Conservation (phyloP, 441 rosid genomes). For the Metrosideros polymorpha region DNA sequence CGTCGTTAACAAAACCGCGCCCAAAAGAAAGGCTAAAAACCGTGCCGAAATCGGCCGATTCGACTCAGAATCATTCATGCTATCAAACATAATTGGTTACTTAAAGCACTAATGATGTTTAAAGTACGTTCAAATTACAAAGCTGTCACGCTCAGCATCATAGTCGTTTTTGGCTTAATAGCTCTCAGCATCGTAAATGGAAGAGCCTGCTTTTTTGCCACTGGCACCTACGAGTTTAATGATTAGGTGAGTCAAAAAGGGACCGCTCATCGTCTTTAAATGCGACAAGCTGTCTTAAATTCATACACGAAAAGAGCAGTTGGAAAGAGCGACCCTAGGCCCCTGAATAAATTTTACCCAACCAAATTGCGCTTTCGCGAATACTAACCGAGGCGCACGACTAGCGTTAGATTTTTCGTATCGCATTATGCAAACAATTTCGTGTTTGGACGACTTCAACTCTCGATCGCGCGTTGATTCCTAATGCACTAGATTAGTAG, state of each 20-base stretch:
- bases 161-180: too few species aligned
- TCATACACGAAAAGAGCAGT: background rate
- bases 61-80: background rate
- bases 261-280: background rate
- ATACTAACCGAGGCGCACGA: too few species aligned
- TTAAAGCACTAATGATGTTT: background rate
- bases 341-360: background rate
- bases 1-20: too few species aligned
- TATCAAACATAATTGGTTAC: background rate
- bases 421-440: background rate
- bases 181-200: background rate
- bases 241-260: background rate
- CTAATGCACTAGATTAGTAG: background rate
- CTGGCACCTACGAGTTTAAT: background rate
- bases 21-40: background rate
- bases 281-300: background rate
- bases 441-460: background rate
- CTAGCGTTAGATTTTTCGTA: background rate
- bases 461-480: background rate
- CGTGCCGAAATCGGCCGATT: background rate
- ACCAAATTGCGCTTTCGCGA: background rate
- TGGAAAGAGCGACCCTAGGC: background rate
- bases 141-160: too few species aligned
- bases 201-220: background rate
- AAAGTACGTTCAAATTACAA: too few species aligned